Evolutionary conservation across 2,329 filamentous ascomycete species (phyloP), one percentile per base, ranked within the genome.

Genomic region (Ophiostoma sp.): DNA sequence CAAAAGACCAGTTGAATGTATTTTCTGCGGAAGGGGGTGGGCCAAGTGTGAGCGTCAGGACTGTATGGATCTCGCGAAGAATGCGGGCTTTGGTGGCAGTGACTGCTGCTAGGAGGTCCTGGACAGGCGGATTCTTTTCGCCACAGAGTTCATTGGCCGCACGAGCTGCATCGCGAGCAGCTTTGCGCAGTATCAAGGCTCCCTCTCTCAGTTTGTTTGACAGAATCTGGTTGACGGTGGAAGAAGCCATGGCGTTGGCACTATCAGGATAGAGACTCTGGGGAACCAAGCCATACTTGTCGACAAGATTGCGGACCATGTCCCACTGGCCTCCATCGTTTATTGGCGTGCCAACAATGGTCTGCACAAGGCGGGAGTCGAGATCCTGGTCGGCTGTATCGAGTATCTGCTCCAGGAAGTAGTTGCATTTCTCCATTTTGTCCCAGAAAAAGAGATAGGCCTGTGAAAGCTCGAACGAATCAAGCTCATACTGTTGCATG

Each of bases 381-480:
- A 96, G 83, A 44, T 89, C 87, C 75, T 93, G 85, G 68, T 83
- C 81, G 0, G 87, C 85, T 0, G 93, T 96, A 73, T 92, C 88
- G 70, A 96, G 86, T 72, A 94, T 87, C 76, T 91, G 90, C 79
- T 96, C 92, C 23, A 96, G 85, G 81, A 96, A 96, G 82, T 87
- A 96, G 79, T 96, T 96, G 10, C 90, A 85, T 79, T 96, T 96
- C 79, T 97, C 93, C 27, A 96, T 86, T 81, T 96, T 96, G 79
- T 97, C 93, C 90, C 91, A 96, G 84, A 93, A 96, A 81, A 94
- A 96, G 4, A 96, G 85, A 76, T 96, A 96, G 0, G 89, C 84
- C 79, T 96, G 93, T 39, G 90, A 93, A n/a, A 97, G 83, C 82
- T 96, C 91, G 76, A 96, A 96, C 69, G 86, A 83, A 66, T 89